Conservation (phyloP, 2,329 filamentous ascomycete species). For the Pyrenophora seminiperda region DNA sequence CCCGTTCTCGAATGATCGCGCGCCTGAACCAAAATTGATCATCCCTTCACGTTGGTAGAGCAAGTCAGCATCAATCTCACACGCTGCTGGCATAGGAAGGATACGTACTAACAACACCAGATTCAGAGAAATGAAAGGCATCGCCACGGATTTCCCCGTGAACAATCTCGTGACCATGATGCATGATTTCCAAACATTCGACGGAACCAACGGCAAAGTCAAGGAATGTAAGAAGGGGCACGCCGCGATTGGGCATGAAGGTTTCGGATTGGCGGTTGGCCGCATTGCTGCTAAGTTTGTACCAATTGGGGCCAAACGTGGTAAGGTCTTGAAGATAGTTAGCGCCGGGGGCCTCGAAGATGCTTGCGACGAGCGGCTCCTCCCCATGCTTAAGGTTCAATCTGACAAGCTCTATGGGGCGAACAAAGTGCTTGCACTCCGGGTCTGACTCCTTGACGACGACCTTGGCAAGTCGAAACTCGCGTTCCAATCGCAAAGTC, state of each 20-base stretch:
- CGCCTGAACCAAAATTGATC: constrained; percentile 83
- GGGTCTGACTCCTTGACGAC: constrained; percentile 74
- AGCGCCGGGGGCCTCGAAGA: constrained; percentile 77
- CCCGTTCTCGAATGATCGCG: constrained; percentile 88
- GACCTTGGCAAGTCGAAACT: constrained; percentile 80
- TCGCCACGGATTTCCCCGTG: constrained; percentile 91
- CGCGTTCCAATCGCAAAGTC: constrained; percentile 80
- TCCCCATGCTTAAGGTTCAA: constrained; percentile 72
- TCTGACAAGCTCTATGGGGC: constrained; percentile 78
- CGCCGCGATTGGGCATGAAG: constrained; percentile 55
- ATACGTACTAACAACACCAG: constrained; percentile 64
- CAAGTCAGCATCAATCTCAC: no score
- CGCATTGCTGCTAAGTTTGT: constrained; percentile 31
- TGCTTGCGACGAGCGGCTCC: constrained; percentile 75
- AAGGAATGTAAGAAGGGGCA: constrained; percentile 77
- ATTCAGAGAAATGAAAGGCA: constrained; percentile 85
- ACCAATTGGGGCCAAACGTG: constrained; percentile 71
- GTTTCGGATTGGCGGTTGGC: constrained; percentile 20
- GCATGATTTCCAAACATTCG: constrained; percentile 86
- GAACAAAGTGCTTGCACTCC: constrained; percentile 74
- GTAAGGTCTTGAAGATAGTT: constrained; percentile 75
- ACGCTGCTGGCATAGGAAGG: no score
- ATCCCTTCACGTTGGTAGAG: constrained; percentile 53
- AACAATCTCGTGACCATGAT: constrained; percentile 82
- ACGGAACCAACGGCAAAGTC: constrained; percentile 90